These are phyloP conservation scores for Trapa bicornis DNA, from an alignment of 345 rosid species.

Conservation along the genomic window DNA sequence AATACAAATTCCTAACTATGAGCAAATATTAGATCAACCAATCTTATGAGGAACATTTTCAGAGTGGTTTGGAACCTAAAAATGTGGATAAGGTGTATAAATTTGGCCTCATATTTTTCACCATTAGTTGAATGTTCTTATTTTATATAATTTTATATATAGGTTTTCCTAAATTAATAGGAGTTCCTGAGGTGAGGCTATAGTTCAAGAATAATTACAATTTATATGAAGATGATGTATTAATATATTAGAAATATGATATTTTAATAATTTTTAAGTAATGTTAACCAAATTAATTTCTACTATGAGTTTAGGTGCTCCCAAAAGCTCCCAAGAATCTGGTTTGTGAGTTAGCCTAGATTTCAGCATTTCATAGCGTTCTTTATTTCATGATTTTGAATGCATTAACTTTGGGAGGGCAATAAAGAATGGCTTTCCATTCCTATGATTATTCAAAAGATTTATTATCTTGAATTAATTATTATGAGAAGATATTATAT, in stretches of 20 bases:
- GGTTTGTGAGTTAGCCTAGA: neutral
- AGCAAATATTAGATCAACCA: constrained; percentile 86
- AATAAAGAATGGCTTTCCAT: neutral
- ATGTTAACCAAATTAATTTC: neutral
- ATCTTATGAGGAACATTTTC: constrained; percentile 58
- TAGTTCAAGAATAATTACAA: constrained; percentile 85
- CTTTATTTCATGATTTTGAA: neutral
- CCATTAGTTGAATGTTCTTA: neutral
- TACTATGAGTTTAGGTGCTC: neutral
- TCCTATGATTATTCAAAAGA: neutral
- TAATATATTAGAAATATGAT: constrained; percentile 1
- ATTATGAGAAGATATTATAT: constrained; percentile 22
- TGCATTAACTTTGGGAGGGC: neutral
- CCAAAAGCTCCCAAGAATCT: neutral
- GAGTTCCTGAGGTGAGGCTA: constrained; percentile 66
- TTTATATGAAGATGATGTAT: constrained; percentile 83
- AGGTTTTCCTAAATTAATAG: constrained; percentile 16
- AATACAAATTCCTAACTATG: constrained; percentile 73
- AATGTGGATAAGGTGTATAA: constrained; percentile 70
- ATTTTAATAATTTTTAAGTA: neutral
- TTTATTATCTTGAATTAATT: constrained; percentile 1
- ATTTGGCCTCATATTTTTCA: neutral
- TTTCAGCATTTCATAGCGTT: neutral
- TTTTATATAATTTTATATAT: neutral
- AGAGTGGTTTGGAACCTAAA: constrained; percentile 75